Conservation (phyloP, 768 basidiomycete genomes). For the Symmetrospora coprosmae region DNA sequence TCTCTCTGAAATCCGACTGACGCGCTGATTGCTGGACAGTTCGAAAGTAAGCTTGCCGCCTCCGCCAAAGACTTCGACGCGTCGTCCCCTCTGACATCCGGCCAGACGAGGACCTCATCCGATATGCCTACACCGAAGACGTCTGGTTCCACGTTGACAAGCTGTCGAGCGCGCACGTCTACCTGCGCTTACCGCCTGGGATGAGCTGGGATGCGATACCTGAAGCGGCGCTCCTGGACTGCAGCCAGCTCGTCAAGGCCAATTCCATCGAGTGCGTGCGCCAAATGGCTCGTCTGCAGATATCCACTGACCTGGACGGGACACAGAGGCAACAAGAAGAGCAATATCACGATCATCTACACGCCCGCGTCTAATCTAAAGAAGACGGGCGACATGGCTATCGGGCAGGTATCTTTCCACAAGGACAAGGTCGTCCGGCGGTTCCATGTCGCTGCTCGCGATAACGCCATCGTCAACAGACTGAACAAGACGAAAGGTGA, state of each 20-base stretch:
- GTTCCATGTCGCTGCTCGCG: constrained; percentile 61
- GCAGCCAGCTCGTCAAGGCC: constrained; percentile 90
- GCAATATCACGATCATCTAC: constrained; percentile 81
- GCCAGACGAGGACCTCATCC: constrained; percentile 86
- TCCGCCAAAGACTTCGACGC: background rate
- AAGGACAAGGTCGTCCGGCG: constrained; percentile 72
- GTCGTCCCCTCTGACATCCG: too few relatives aligned
- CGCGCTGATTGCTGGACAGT: background rate
- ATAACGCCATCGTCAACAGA: constrained; percentile 80
- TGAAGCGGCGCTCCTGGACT: constrained; percentile 58
- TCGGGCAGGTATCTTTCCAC: constrained; percentile 90
- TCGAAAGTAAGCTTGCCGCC: constrained; percentile 16
- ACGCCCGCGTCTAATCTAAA: constrained; percentile 85
- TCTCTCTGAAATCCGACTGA: too few relatives aligned
- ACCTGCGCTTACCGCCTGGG: constrained; percentile 69
- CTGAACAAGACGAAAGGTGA: constrained; percentile 85
- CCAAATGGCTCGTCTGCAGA: background rate
- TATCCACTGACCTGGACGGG: background rate
- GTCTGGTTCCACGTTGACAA: constrained; percentile 91
- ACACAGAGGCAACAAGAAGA: constrained; percentile 77
- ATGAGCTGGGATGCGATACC: constrained; percentile 84
- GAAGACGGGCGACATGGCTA: constrained; percentile 98
- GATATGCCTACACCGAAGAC: constrained; percentile 48
- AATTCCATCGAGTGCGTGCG: constrained; percentile 50
- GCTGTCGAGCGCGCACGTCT: constrained; percentile 40